phyloP scores from a whole-genome alignment of 371 early-diverging fungal genomes.

The Lichtheimia corymbifera region DNA sequence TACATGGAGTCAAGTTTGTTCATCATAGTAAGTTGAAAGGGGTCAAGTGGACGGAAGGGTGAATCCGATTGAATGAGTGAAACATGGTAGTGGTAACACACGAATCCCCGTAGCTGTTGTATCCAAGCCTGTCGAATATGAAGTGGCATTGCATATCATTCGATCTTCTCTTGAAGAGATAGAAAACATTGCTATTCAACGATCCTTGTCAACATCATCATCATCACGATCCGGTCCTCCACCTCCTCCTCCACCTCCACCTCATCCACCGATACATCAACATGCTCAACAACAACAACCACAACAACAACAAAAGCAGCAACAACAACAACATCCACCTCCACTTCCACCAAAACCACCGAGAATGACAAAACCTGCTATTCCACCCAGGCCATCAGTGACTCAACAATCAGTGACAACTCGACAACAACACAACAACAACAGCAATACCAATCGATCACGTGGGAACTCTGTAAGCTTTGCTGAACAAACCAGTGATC shows the following conservation, averaged over 20 bases:
- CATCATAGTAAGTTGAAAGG: conserved; percentile 39
- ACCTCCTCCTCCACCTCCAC: conserved; percentile 1
- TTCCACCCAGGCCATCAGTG: conserved; percentile 40
- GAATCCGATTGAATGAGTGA: background rate
- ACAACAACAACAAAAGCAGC: conserved; percentile 8
- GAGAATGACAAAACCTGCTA: conserved; percentile 25
- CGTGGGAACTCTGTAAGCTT: conserved; percentile 49
- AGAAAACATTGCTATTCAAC: conserved; percentile 34
- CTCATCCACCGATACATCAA: conserved; percentile 10
- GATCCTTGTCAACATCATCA: conserved; percentile 2
- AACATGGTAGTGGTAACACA: background rate
- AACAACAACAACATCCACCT: conserved; percentile 23
- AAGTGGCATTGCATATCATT: conserved; percentile 29
- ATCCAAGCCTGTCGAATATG: conserved; percentile 31
- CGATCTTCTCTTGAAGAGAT: conserved; percentile 36
- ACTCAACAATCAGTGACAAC: background rate
- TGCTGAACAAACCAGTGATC: conserved; percentile 28
- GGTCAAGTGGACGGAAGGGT: background rate
- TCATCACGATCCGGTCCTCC: background rate
- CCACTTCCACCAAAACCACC: conserved; percentile 46
- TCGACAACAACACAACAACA: conserved; percentile 8
- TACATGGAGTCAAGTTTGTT: conserved; percentile 43
- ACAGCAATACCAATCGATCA: conserved; percentile 18
- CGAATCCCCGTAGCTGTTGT: conserved; percentile 26
- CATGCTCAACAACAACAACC: conserved; percentile 3